phyloP scores from a whole-genome alignment of 345 rosid genomes.

The Sonneratia caseolaris region DNA sequence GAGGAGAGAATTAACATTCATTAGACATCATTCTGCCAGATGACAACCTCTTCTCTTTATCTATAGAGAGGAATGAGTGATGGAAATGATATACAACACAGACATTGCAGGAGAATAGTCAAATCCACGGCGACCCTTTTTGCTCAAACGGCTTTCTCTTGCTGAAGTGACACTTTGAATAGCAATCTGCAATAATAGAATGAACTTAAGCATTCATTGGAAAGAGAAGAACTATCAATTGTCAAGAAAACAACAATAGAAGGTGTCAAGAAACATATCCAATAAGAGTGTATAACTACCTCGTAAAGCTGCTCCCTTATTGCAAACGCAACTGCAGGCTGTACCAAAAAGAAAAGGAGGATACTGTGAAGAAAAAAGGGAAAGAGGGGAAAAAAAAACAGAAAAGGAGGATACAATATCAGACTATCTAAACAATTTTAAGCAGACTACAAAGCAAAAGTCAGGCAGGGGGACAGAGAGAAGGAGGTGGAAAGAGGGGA shows the following conservation, averaged over 20 bases:
- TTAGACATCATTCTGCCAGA: neutral
- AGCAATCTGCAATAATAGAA: constrained; percentile 46
- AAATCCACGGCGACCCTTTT: constrained; percentile 76
- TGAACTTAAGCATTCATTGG: neutral
- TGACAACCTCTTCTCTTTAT: neutral
- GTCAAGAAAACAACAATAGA: neutral
- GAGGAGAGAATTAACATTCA: constrained; percentile 3
- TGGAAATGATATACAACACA: constrained; percentile 4
- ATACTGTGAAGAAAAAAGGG: neutral
- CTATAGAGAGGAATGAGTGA: neutral
- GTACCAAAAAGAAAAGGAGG: constrained; percentile 13
- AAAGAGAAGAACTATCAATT: neutral
- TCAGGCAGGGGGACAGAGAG: neutral
- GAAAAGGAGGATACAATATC: neutral
- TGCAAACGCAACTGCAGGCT: constrained; percentile 96
- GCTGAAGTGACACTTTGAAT: constrained; percentile 80
- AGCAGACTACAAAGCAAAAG: neutral
- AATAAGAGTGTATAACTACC: constrained; percentile 30
- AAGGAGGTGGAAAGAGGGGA: neutral
- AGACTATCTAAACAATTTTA: neutral
- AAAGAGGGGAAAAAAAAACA: neutral
- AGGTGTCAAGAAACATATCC: constrained; percentile 7
- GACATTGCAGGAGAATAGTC: constrained; percentile 69
- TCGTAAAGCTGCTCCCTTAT: constrained; percentile 93
- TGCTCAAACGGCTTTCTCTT: constrained; percentile 71